Conservation (phyloP, 2,329 filamentous ascomycete species). For the Fusarium tupiense region DNA sequence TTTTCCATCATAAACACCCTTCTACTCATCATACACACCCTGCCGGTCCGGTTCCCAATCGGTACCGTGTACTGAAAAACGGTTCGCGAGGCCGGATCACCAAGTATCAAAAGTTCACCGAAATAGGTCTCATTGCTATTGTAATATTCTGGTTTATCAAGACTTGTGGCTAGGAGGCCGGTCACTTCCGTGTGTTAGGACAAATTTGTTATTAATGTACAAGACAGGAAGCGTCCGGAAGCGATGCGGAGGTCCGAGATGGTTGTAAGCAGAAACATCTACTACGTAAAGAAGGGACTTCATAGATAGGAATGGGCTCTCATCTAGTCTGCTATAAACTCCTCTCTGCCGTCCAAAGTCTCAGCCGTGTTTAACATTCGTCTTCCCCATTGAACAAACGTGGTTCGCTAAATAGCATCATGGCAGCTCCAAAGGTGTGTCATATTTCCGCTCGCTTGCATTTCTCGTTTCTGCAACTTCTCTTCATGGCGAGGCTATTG, state of each 20-base stretch:
- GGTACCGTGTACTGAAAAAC: constrained; percentile 13
- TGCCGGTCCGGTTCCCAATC: constrained; percentile 31
- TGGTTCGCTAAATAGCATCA: constrained; percentile 19
- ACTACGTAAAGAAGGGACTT: constrained; percentile 2
- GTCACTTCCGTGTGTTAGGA: constrained; percentile 24
- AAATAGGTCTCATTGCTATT: constrained; percentile 15
- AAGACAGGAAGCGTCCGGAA: constrained; percentile 20
- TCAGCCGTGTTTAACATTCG: constrained; percentile 6
- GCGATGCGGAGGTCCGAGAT: constrained; percentile 13
- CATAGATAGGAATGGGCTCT: constrained; percentile 2
- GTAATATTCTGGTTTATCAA: neutral
- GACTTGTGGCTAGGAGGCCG: constrained; percentile 1
- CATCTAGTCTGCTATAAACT: constrained; percentile 9
- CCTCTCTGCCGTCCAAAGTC: constrained; percentile 4
- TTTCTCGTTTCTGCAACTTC: neutral
- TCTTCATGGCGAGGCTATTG: constrained; percentile 1
- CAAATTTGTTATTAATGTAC: constrained; percentile 22
- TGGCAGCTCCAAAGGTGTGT: constrained; percentile 35
- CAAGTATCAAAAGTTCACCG: neutral
- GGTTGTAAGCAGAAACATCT: constrained; percentile 17
- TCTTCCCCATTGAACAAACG: neutral
- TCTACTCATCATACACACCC: constrained; percentile 22
- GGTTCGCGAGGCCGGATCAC: constrained; percentile 18
- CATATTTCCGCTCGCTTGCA: constrained; percentile 12
- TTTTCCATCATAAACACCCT: constrained; percentile 23